These are phyloP conservation scores for Fusarium pseudocircinatum DNA, from an alignment of 2,329 filamentous ascomycete genomes.

Conservation along the genomic window DNA sequence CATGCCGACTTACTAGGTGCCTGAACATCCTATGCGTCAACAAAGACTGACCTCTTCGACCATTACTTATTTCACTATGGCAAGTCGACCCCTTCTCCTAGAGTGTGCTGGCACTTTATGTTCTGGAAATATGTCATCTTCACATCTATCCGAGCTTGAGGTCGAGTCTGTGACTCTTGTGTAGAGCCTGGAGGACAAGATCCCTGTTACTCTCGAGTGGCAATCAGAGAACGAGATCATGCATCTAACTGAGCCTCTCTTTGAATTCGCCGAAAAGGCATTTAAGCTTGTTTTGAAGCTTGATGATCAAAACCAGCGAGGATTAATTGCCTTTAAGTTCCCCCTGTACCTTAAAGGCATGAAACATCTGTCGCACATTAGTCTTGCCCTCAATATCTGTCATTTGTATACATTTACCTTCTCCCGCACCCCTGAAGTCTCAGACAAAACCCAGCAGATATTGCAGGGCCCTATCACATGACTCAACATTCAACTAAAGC, in stretches of 20 bases:
- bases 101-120: background rate
- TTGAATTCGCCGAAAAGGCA: background rate
- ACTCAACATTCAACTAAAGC: background rate
- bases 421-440: accelerated
- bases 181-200: background rate
- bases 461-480: background rate
- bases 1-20: background rate
- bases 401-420: background rate
- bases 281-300: background rate
- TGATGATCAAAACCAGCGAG: background rate
- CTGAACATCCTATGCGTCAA: background rate
- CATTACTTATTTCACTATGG: accelerated
- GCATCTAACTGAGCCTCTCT: background rate
- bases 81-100: accelerated
- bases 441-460: background rate
- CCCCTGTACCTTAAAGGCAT: background rate
- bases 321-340: background rate
- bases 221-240: background rate
- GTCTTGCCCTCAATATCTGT: background rate
- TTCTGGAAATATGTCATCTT: background rate
- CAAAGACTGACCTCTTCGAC: background rate
- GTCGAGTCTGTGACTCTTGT: background rate
- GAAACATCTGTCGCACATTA: background rate
- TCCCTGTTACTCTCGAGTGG: background rate
- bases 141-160: background rate